Evolutionary conservation across 495 filamentous ascomycete genomes (phyloP), one percentile per base, ranked within the genome.

Genomic region (Podospora anserina): DNA sequence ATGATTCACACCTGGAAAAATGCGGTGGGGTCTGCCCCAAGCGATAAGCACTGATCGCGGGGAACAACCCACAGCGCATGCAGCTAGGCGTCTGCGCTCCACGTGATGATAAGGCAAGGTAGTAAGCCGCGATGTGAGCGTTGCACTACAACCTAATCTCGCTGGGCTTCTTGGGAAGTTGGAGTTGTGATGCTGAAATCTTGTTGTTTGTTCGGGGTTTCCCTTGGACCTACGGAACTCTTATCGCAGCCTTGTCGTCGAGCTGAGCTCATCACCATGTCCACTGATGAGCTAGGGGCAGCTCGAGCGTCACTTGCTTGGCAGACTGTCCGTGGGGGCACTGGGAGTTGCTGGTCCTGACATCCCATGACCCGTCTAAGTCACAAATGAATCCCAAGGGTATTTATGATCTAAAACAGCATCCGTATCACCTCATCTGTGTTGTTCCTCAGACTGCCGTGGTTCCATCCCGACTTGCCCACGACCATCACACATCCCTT

Each of bases 401-500:
- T 49, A 49, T 49, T 11, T 49, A 49, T 49, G 2, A 13, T 49
- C 39, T 49, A 49, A 63, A 71, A 74, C 34, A 77, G 39, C 69
- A 32, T 6, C 4, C 30, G 16, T 18, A 92, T 81, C 23, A 96
- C 83, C 54, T 90, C 87, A 30, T 89, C 87, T 30, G 87, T 84
- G 76, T 85, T 90, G 0, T 79, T 81, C 57, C 91, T 84, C 20
- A 97, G 69, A 0, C 88, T 91, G 71, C 93, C 87, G 76, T 97
- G 94, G 63, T 44, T 19, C 69, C 92, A 92, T 80, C 94, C 84
- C 5, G 81, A 78, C 73, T 92, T 93, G 61, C 91, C 93, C 62
- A 90, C 81, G 67, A 90, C 90, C 59, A 88, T 87, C 77, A 92
- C 90, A 70, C 84, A 88, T 1, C 87, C 87, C 67, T 86, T 87